Conservation (phyloP, 495 filamentous ascomycete genomes). For the Penicillium alfredii region DNA sequence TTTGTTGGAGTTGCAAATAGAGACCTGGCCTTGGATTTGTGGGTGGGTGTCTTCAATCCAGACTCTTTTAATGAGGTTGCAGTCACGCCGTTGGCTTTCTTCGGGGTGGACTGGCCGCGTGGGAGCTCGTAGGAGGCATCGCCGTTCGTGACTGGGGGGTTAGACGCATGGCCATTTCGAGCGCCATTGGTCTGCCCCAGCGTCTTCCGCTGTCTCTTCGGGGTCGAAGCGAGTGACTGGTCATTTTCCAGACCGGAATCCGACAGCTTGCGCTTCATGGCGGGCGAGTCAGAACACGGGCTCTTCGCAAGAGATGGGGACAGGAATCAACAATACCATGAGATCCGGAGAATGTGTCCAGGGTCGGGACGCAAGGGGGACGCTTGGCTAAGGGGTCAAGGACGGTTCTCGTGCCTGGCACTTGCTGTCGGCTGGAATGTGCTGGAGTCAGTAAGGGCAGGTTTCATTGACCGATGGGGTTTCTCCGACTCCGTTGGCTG, state of each 20-base stretch:
- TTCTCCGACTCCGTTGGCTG: slow-evolving; percentile 39
- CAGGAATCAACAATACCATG: slow-evolving; percentile 36
- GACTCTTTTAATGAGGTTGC: slow-evolving; percentile 36
- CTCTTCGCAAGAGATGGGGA: slow-evolving; percentile 12
- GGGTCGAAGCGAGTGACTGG: slow-evolving; percentile 34
- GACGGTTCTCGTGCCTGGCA: slow-evolving; percentile 5
- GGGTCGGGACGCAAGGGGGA: slow-evolving; percentile 26
- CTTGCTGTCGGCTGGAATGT: slow-evolving; percentile 9
- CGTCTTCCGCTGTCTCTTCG: slow-evolving; percentile 33
- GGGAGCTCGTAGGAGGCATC: slow-evolving; percentile 23
- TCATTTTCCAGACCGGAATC: slow-evolving; percentile 34
- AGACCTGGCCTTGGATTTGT: slow-evolving; percentile 34
- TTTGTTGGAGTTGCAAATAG: slow-evolving; percentile 39
- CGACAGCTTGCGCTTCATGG: slow-evolving; percentile 45
- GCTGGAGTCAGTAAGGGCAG: slow-evolving; percentile 14
- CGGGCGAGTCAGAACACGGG: slow-evolving; percentile 16
- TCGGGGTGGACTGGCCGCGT: slow-evolving; percentile 31
- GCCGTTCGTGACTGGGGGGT: slow-evolving; percentile 11
- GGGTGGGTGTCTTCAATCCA: slow-evolving; percentile 40
- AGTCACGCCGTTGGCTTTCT: slow-evolving; percentile 30
- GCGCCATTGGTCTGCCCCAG: slow-evolving; percentile 23
- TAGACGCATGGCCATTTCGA: slow-evolving; percentile 22
- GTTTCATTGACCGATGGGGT: slow-evolving; percentile 10
- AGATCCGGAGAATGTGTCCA: slow-evolving; percentile 30
- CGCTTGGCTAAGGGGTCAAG: slow-evolving; percentile 7